Percentiles rank a stretch among this genome's conserved stretches.
Evolutionary conservation across 1,284 basidiomycete species (phyloP).

Genomic region (Tilletia horrida): DNA sequence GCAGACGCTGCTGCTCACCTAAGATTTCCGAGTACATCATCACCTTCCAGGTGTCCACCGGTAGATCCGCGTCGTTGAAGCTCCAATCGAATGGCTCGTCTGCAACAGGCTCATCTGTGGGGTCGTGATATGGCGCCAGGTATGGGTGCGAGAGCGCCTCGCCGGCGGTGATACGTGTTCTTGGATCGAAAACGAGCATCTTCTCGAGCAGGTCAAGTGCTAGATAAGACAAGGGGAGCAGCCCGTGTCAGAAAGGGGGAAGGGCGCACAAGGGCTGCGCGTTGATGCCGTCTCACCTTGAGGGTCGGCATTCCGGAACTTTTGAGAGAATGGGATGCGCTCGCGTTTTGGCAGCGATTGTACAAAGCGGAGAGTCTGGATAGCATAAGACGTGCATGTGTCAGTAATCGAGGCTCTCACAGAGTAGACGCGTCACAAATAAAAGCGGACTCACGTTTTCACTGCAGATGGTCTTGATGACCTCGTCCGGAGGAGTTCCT

Average conservation of each 20-base stretch:
- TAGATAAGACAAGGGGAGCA: slow-evolving; percentile 44
- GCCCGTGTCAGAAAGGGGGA: background rate
- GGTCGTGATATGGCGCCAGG: slow-evolving; percentile 96
- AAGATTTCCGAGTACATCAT: slow-evolving; percentile 60
- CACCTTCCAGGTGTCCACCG: slow-evolving; percentile 98
- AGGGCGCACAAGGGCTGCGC: slow-evolving; percentile 27
- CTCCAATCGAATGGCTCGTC: slow-evolving; percentile 97
- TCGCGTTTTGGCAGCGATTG: slow-evolving; percentile 94
- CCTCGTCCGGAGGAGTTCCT: slow-evolving; percentile 97
- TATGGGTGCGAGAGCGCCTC: slow-evolving; percentile 90
- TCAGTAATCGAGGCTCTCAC: background rate
- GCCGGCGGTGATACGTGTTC: slow-evolving; percentile 90
- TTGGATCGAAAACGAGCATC: slow-evolving; percentile 98
- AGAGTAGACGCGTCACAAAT: background rate
- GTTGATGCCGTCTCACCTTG: slow-evolving; percentile 61
- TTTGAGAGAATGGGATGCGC: slow-evolving; percentile 88
- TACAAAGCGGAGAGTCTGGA: slow-evolving; percentile 93
- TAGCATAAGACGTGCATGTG: slow-evolving; percentile 12
- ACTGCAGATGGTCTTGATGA: slow-evolving; percentile 96
- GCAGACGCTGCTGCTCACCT: slow-evolving; percentile 25
- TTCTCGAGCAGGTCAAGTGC: slow-evolving; percentile 94
- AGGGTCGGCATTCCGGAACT: slow-evolving; percentile 83
- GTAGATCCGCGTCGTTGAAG: slow-evolving; percentile 99
- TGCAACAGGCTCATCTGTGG: slow-evolving; percentile 92
- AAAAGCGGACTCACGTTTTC: slow-evolving; percentile 72